Conservation (phyloP, 805 yeast species). For the Vanderwaltozyma polyspora region DNA sequence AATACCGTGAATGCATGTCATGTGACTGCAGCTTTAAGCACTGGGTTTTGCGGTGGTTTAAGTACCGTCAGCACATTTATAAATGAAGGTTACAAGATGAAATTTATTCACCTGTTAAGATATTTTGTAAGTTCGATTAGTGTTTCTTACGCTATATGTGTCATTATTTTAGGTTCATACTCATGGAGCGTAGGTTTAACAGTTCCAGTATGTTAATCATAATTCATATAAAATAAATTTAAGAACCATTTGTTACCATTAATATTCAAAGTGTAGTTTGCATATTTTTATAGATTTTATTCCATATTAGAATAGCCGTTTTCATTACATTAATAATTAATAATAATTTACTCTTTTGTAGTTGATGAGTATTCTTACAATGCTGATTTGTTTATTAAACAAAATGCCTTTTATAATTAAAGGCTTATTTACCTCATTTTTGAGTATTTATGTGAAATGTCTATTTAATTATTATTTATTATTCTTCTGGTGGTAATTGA, state of each 20-base stretch:
- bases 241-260: too few species aligned
- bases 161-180: conserved; percentile 61
- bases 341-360: too few species aligned
- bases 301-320: too few species aligned
- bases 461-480: too few species aligned
- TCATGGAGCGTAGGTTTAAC: conserved; percentile 44
- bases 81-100: conserved; percentile 43
- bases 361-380: too few species aligned
- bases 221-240: too few species aligned
- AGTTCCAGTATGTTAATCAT: conserved; percentile 9
- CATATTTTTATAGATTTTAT: too few species aligned
- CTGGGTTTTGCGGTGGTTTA: conserved; percentile 62
- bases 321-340: too few species aligned
- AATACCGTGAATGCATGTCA: conserved; percentile 33
- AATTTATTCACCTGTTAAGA: conserved; percentile 29
- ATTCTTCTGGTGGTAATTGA: background rate
- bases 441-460: too few species aligned
- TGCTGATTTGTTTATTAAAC: too few species aligned
- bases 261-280: too few species aligned
- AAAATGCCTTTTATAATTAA: too few species aligned
- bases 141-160: conserved; percentile 36
- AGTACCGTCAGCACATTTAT: conserved; percentile 74
- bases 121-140: conserved; percentile 43
- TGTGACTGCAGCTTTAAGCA: conserved; percentile 41
- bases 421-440: background rate